Evolutionary conservation across 1,284 basidiomycete species (phyloP), one percentile per base, ranked within the genome.

Genomic region (Trametes versicolor): DNA sequence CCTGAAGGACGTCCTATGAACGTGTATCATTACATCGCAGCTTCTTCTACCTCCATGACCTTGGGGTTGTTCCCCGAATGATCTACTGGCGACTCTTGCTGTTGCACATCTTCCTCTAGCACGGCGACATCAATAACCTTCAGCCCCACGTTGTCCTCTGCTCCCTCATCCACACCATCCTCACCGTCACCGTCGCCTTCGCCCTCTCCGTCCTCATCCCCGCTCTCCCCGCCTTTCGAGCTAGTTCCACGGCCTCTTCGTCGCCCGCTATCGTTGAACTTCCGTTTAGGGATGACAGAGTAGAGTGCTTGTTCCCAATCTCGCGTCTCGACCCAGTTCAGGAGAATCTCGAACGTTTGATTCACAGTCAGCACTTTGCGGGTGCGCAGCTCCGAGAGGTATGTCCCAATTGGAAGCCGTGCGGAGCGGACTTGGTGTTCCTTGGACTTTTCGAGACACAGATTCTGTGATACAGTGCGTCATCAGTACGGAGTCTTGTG

Each of bases 321-420:
- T 66, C 85, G 84, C 13, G 87, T 88, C 70, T 92, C 90, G n/a
- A 92, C 85, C 93, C 96, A 99, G 70, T 92, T 90, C 10, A 96
- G 78, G 63, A 99, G 83, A 70, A 99, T 98, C 76, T 98, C 95
- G 74, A 97, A 94, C 19, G 95, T 88, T 80, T 99, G 97, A 75
- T 99, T 99, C 60, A 99, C 96, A 0, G 98, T 99, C 67, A 99
- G 83, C 29, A 99, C 96, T 75, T 98, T 99, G 63, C 98, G 89
- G 2, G 96, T 96, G 21, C 90, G 87, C 69, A 99, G 81, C 58
- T 92, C 85, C 49, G 90, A 83, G 52, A 98, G 83, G 77, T 94
- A 97, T 65, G 90, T 90, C 17, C 94, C 93, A 60, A 99, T 98
- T 0, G 98, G 98, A 53, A 99, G 86, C 51, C 95, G 91, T 9